Evolutionary conservation across 2,329 filamentous ascomycete genomes (phyloP).

Genomic region (Aspergillus sclerotialis): DNA sequence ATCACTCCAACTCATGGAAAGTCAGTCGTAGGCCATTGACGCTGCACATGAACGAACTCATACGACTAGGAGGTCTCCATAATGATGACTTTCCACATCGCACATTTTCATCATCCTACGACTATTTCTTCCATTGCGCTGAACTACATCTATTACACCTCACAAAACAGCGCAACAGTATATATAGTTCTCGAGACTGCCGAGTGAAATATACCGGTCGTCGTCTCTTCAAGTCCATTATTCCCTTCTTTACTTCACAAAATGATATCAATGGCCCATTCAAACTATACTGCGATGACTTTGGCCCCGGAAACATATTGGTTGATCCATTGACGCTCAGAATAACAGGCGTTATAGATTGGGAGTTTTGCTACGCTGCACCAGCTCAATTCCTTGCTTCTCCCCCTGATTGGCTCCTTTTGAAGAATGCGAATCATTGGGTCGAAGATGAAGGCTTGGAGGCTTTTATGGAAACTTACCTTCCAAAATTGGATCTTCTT

Average conservation of each 20-base stretch:
- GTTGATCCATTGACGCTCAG: too few relatives aligned
- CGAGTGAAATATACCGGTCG: slow-evolving; percentile 2
- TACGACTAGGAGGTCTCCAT: slow-evolving; percentile 21
- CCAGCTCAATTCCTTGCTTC: too few relatives aligned
- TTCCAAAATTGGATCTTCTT: too few relatives aligned
- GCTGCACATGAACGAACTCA: slow-evolving; percentile 37
- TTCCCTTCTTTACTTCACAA: too few relatives aligned
- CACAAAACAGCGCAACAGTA: slow-evolving; percentile 1
- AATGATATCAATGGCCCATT: slow-evolving; percentile 15
- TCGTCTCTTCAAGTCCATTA: background rate
- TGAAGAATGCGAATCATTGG: too few relatives aligned
- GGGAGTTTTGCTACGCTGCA: too few relatives aligned
- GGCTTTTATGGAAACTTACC: too few relatives aligned
- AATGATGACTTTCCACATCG: background rate
- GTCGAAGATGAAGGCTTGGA: too few relatives aligned
- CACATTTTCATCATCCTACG: background rate
- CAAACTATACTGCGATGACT: slow-evolving; percentile 18
- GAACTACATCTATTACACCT: slow-evolving; percentile 3
- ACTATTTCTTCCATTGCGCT: slow-evolving; percentile 1
- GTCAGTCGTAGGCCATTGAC: slow-evolving; percentile 31
- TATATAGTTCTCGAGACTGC: slow-evolving; percentile 1
- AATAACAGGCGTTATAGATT: too few relatives aligned
- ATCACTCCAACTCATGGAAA: slow-evolving; percentile 18
- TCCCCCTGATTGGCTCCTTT: too few relatives aligned
- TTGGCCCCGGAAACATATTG: slow-evolving; percentile 13